Evolutionary conservation across 441 rosid genomes (phyloP).

Genomic region (Pelargonium myrrhifolium): DNA sequence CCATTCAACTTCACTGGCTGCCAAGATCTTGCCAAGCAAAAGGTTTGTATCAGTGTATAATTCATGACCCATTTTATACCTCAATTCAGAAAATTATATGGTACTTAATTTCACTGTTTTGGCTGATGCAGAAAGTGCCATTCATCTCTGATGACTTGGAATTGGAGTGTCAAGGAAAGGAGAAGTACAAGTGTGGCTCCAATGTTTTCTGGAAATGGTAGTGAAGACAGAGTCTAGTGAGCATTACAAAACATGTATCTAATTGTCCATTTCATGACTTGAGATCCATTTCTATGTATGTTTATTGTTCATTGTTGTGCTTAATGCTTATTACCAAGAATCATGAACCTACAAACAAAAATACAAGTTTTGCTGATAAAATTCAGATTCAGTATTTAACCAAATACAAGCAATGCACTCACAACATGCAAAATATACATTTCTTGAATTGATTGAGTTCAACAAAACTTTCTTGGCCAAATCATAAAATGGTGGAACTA

Average conservation of each 20-base stretch:
- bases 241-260: slow-evolving; percentile 24
- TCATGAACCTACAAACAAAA: too few species aligned
- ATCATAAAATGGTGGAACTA: too few species aligned
- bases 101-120: not conserved
- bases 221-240: slow-evolving; percentile 18
- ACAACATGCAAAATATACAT: too few species aligned
- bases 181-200: slow-evolving; percentile 92
- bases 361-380: too few species aligned
- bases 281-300: slow-evolving; percentile 10
- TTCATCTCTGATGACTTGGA: slow-evolving; percentile 66
- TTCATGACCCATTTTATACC: too few species aligned
- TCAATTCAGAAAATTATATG: not conserved
- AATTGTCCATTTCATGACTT: slow-evolving; percentile 18
- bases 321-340: too few species aligned
- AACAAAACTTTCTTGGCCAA: too few species aligned
- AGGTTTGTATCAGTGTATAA: slow-evolving; percentile 32
- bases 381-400: too few species aligned
- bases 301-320: too few species aligned
- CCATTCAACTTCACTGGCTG: slow-evolving; percentile 97
- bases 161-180: slow-evolving; percentile 85
- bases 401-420: too few species aligned
- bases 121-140: slow-evolving; percentile 72
- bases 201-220: slow-evolving; percentile 99
- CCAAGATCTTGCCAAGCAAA: slow-evolving; percentile 97
- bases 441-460: too few species aligned